A percentile compares a stretch with the other conserved stretches of the same genome.
phyloP scores from a whole-genome alignment of 148 eudicot genomes.

The Suaeda aralocaspica region DNA sequence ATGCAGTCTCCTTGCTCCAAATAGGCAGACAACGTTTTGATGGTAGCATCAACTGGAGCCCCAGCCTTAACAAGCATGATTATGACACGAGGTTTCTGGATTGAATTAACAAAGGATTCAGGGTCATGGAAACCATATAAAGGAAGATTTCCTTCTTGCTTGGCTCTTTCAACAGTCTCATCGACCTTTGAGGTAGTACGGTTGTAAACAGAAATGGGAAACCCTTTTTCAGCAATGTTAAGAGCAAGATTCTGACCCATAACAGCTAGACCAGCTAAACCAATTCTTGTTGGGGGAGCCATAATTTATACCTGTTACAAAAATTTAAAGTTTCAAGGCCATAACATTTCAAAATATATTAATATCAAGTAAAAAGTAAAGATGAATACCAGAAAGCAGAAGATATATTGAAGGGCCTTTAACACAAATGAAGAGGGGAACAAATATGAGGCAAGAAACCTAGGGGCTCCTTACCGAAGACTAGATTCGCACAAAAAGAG shows the following conservation, averaged over 20 bases:
- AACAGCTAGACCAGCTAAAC: conserved; percentile 90
- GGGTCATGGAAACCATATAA: conserved; percentile 79
- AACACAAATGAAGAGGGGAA: background rate
- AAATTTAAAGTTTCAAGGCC: background rate
- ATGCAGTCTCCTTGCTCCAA: conserved; percentile 87
- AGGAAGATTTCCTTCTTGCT: conserved; percentile 81
- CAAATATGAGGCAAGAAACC: background rate
- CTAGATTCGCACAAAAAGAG: background rate
- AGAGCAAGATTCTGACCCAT: conserved; percentile 98
- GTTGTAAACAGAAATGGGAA: conserved; percentile 87
- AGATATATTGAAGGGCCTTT: background rate
- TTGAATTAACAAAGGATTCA: conserved; percentile 65
- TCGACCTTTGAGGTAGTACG: conserved; percentile 85
- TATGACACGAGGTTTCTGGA: conserved; percentile 86
- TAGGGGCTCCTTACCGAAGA: background rate
- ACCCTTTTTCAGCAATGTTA: conserved; percentile 95
- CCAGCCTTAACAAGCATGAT: conserved; percentile 94
- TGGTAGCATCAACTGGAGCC: conserved; percentile 84
- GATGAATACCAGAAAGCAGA: background rate
- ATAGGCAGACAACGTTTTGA: conserved; percentile 69
- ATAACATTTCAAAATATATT: background rate
- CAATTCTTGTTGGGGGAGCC: conserved; percentile 80
- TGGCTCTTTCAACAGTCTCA: conserved; percentile 81
- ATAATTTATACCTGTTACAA: conserved; percentile 29
- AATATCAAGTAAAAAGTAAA: background rate